phyloP scores from a whole-genome alignment of 1,284 basidiomycete genomes.

The Moniliophthora roreri region DNA sequence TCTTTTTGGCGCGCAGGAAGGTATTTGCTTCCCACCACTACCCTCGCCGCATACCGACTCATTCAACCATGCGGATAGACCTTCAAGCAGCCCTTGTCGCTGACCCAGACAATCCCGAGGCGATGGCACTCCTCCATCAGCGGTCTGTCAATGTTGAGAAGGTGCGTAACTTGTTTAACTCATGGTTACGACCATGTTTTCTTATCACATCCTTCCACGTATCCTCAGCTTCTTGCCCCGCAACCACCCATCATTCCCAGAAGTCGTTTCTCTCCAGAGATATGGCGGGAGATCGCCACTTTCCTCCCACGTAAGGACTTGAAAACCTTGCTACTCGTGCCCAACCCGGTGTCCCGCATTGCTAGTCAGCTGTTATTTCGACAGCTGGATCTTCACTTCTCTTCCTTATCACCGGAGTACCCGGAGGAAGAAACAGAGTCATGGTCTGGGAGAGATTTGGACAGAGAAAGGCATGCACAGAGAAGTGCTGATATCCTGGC shows the following conservation, averaged over 20 bases:
- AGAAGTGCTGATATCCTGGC: slow-evolving; percentile 73
- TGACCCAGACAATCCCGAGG: slow-evolving; percentile 70
- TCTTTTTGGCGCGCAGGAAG: slow-evolving; percentile 63
- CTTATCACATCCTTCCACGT: neutral
- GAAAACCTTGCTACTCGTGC: slow-evolving; percentile 61
- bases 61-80: slow-evolving; percentile 39
- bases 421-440: slow-evolving; percentile 22
- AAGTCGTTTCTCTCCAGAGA: slow-evolving; percentile 60
- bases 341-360: slow-evolving; percentile 64
- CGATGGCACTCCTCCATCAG: slow-evolving; percentile 55
- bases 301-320: slow-evolving; percentile 66
- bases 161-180: slow-evolving; percentile 24
- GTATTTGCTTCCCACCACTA: slow-evolving; percentile 30
- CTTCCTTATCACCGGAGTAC: slow-evolving; percentile 26
- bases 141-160: slow-evolving; percentile 47
- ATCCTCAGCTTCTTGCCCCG: slow-evolving; percentile 19
- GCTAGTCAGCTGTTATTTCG: slow-evolving; percentile 67
- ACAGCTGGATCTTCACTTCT: slow-evolving; percentile 61
- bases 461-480: slow-evolving; percentile 53
- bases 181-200: slow-evolving; percentile 1
- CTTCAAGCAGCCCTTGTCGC: slow-evolving; percentile 61
- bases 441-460: slow-evolving; percentile 23
- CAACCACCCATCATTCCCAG: slow-evolving; percentile 35
- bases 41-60: neutral
- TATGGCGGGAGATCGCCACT: slow-evolving; percentile 68